A percentile compares a stretch with the other conserved stretches of the same genome.
phyloP scores from a whole-genome alignment of 768 basidiomycete species.

The Pleurotus sapidus region DNA sequence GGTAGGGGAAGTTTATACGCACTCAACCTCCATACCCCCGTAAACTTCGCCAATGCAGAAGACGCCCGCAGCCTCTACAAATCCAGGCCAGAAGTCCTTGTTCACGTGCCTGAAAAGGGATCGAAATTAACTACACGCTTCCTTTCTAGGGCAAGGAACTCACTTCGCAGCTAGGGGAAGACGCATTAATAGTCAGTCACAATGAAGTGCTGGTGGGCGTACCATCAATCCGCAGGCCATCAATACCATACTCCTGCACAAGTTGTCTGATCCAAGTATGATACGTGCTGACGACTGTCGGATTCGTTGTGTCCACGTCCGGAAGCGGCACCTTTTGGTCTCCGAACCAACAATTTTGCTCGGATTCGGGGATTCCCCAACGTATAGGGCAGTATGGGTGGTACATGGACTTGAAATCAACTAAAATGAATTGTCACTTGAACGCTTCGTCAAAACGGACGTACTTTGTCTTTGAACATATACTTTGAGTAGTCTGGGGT shows the following conservation, averaged over 20 bases:
- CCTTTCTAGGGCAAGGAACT: conserved; percentile 9
- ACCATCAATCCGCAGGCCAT: conserved; percentile 87
- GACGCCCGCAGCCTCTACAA: conserved; percentile 72
- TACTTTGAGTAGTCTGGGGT: conserved; percentile 64
- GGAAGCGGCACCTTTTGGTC: conserved; percentile 71
- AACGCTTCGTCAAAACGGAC: conserved; percentile 10
- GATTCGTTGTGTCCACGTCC: conserved; percentile 75
- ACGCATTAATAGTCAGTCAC: conserved; percentile 26
- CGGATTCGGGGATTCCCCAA: conserved; percentile 65
- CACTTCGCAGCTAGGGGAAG: conserved; percentile 40
- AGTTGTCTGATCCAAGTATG: conserved; percentile 67
- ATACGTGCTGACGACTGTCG: conserved; percentile 59
- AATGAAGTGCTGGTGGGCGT: conserved; percentile 17
- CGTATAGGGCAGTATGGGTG: conserved; percentile 79
- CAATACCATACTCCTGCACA: conserved; percentile 70
- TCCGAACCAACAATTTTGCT: conserved; percentile 83
- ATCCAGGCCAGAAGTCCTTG: conserved; percentile 72
- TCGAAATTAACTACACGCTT: neutral
- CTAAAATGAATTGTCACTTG: neutral
- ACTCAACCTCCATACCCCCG: conserved; percentile 52
- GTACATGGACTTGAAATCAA: conserved; percentile 50
- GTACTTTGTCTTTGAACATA: conserved; percentile 63
- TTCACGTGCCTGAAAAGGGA: conserved; percentile 59
- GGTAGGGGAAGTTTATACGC: conserved; percentile 9
- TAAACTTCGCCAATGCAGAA: conserved; percentile 87